phyloP scores from a whole-genome alignment of 208 protist species.

The Acanthamoeba castellanii region DNA sequence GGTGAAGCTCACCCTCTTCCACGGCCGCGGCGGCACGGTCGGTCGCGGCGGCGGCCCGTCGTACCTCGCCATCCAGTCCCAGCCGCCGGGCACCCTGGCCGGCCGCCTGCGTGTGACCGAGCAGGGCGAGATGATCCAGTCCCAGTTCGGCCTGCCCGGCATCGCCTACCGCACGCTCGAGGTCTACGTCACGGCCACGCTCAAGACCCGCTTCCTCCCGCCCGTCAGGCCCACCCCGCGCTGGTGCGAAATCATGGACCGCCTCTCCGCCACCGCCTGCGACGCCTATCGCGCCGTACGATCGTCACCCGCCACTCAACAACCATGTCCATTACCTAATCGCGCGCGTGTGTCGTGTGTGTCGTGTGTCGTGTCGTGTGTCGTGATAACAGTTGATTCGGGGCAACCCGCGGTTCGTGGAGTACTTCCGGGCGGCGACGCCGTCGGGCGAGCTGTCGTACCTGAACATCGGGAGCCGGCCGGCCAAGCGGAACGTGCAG shows the following conservation, averaged over 20 bases:
- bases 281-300: slow-evolving; percentile 73
- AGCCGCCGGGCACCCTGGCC: slow-evolving; percentile 86
- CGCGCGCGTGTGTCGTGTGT: too few species aligned
- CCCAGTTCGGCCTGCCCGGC: slow-evolving; percentile 81
- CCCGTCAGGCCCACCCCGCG: slow-evolving; percentile 65
- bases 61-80: slow-evolving; percentile 86
- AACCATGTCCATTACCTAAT: too few species aligned
- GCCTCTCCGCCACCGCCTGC: slow-evolving; percentile 79
- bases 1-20: slow-evolving; percentile 88
- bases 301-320: neutral
- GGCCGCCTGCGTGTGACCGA: slow-evolving; percentile 85
- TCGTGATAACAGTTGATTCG: slow-evolving; percentile 78
- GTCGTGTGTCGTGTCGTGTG: too few species aligned
- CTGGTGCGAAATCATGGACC: slow-evolving; percentile 84
- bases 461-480: slow-evolving; percentile 86
- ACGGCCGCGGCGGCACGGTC: slow-evolving; percentile 86
- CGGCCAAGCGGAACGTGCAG: slow-evolving; percentile 76
- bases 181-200: slow-evolving; percentile 85
- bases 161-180: slow-evolving; percentile 80
- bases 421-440: slow-evolving; percentile 86
- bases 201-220: slow-evolving; percentile 79
- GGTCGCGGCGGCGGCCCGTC: slow-evolving; percentile 87
- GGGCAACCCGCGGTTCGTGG: slow-evolving; percentile 81
- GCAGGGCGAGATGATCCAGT: slow-evolving; percentile 87
- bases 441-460: slow-evolving; percentile 79